These are phyloP conservation scores for Fusarium sp. DNA, from an alignment of 2,329 filamentous ascomycete species.

Conservation along the genomic window DNA sequence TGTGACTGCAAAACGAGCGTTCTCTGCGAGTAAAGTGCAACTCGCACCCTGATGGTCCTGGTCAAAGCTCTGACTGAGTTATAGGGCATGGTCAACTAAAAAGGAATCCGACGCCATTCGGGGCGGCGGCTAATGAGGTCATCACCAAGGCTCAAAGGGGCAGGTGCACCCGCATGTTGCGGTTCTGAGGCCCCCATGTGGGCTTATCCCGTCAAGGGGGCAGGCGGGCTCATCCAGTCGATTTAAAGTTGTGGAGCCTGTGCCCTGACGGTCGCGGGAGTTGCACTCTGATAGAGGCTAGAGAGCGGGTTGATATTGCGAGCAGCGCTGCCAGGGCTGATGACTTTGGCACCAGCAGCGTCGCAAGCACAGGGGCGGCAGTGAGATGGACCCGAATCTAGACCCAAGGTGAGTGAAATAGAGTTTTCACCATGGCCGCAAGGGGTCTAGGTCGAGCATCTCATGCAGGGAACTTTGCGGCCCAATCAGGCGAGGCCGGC, in stretches of 20 bases:
- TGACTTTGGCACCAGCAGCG: constrained; percentile 31
- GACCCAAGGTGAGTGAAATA: constrained; percentile 30
- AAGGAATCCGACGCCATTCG: constrained; percentile 31
- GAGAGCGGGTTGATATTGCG: background rate
- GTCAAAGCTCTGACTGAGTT: too few relatives aligned
- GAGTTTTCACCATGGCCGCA: constrained; percentile 34
- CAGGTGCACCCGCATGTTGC: background rate
- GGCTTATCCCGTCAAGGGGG: background rate
- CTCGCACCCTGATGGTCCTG: too few relatives aligned
- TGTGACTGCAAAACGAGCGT: too few relatives aligned
- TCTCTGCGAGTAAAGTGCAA: too few relatives aligned
- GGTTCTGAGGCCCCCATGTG: constrained; percentile 2
- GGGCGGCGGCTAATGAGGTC: constrained; percentile 27
- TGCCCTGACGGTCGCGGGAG: background rate
- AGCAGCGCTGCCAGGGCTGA: background rate
- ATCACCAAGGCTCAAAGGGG: constrained; percentile 25
- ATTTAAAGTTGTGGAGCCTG: constrained; percentile 18
- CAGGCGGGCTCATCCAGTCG: background rate
- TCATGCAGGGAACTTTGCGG: constrained; percentile 45
- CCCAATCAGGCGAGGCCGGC: constrained; percentile 43
- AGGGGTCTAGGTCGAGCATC: constrained; percentile 32
- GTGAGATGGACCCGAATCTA: constrained; percentile 21
- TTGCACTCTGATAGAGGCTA: constrained; percentile 23
- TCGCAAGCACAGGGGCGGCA: constrained; percentile 32
- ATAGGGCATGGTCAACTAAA: too few relatives aligned